Evolutionary conservation across 768 basidiomycete genomes (phyloP).

Genomic region (Lentinus brumalis): DNA sequence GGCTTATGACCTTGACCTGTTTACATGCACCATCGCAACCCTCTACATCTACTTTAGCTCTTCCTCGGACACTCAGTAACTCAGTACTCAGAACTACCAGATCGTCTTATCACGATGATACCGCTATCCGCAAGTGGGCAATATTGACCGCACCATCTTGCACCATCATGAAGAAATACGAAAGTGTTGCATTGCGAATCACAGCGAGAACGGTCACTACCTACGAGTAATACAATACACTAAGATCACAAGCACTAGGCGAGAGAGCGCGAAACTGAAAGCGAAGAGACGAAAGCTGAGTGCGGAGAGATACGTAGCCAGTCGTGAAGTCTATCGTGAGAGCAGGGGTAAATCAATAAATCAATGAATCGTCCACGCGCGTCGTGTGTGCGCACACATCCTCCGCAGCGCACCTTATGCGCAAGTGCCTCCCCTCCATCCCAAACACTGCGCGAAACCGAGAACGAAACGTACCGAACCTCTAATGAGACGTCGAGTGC

Average conservation of each 20-base stretch:
- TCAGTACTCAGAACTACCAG: too few species aligned
- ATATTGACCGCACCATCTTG: too few species aligned
- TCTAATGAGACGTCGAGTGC: background rate
- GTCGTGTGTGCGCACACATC: background rate
- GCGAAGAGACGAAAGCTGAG: background rate
- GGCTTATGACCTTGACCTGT: background rate
- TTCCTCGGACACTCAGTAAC: too few species aligned
- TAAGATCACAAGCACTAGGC: background rate
- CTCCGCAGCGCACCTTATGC: background rate
- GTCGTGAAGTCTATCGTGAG: slow-evolving; percentile 16
- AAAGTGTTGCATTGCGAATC: background rate
- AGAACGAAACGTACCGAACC: background rate
- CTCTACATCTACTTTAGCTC: too few species aligned
- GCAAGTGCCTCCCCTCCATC: background rate
- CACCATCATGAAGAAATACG: background rate
- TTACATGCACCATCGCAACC: background rate
- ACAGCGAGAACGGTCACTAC: background rate
- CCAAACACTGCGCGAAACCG: background rate
- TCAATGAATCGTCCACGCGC: background rate
- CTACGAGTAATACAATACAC: background rate
- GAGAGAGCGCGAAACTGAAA: background rate
- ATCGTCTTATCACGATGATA: too few species aligned
- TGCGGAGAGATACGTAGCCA: slow-evolving; percentile 7
- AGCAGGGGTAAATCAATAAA: background rate
- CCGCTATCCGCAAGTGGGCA: too few species aligned